Evolutionary conservation across 257 asterid species (phyloP), one percentile per base, ranked within the genome.

Genomic region (Gardenia jasminoides): DNA sequence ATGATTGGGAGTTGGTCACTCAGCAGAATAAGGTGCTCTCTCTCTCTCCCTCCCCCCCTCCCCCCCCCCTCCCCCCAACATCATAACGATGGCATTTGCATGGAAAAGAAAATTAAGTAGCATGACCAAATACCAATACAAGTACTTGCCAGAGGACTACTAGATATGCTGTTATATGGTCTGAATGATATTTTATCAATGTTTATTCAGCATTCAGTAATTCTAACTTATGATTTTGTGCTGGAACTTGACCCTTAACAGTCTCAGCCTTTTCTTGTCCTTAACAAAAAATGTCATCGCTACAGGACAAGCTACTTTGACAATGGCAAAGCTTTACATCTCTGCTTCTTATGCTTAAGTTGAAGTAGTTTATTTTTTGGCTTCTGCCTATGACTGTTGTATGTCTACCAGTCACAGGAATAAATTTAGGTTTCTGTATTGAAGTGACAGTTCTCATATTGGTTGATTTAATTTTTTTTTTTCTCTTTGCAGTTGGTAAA

Each of bases 1-100:
- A 90, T 79, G 99, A 96, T 82, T 92, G 95, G 96, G 96, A 96
- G 84, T 89, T 70, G 47, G 72, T 96, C 79, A 90, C 92, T 66
- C 94, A 91, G 84, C 97, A 92, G 85, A 89, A 93, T 86, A 93
- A 92, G 99, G 99, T 92, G 80, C 74, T 47, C 48, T 28, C 33
- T 72, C 75, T 20, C 52, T 67, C 10, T 30, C 41, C 20, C 20
- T 1, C 67, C 31, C 66, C 20, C 64, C 19, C 65, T 48, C 76
- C 19, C 76, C 20, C 30, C 33, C 71, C 19, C 47, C 39, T 1
- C 11, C 5, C 24, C 13, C 1, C 15, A 24, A 17, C 31, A 26
- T n/a, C 66, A 59, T 24, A 24, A 22, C 31, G 7, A 22, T 59
- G 13, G 33, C 16, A n/a, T 26, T 61, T 15, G 12, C 36, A 10